These are phyloP conservation scores for Aspergillus pseudoglaucus DNA, from an alignment of 2,329 filamentous ascomycete genomes.

Conservation along the genomic window DNA sequence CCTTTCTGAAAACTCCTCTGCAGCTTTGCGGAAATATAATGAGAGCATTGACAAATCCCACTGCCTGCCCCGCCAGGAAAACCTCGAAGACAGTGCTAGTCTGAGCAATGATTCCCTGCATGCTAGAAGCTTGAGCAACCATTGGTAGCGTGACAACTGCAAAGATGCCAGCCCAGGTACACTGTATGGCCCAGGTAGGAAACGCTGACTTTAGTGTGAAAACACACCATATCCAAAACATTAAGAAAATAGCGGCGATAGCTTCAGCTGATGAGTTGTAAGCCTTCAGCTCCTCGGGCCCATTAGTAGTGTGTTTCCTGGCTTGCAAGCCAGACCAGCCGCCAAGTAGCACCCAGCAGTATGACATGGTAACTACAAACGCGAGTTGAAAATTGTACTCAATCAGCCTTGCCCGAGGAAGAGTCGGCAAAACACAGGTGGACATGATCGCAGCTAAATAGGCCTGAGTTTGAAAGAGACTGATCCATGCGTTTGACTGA, in stretches of 20 bases:
- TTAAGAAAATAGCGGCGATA: background rate
- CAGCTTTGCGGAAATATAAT: background rate
- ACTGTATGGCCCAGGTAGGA: background rate
- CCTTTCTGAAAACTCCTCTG: background rate
- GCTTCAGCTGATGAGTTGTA: background rate
- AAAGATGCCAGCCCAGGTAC: background rate
- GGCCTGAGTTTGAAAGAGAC: conserved; percentile 11
- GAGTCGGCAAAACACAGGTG: background rate
- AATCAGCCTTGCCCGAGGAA: background rate
- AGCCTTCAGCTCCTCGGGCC: background rate
- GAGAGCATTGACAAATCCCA: background rate
- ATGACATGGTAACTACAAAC: background rate
- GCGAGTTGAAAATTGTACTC: background rate
- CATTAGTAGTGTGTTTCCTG: background rate
- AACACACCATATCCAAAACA: background rate
- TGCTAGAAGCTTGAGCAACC: background rate
- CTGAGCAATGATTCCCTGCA: background rate
- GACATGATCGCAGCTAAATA: background rate
- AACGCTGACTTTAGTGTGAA: background rate
- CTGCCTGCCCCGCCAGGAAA: background rate
- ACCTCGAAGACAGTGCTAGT: background rate
- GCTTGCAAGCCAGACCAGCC: background rate
- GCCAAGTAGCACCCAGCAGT: background rate
- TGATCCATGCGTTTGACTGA: conserved; percentile 31
- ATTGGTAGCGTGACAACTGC: background rate